Base-by-base conservation (phyloP, 805 yeast species). In the Kodamaea hsintzibuensis region DNA sequence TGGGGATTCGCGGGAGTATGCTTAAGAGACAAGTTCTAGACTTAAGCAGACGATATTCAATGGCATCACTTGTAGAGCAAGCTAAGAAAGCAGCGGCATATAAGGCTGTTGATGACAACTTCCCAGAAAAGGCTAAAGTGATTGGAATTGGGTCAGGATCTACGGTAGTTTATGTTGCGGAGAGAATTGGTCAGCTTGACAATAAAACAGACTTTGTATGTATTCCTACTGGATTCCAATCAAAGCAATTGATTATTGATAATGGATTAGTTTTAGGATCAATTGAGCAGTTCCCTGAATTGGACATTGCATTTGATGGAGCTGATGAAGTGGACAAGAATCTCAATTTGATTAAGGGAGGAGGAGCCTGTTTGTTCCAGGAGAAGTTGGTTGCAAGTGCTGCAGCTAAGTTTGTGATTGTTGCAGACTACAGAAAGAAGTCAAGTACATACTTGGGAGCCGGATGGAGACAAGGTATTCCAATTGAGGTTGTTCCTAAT, bases 121-220 rank as follows among this genome's bases (percentile, higher is more conserved):
- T 89, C 67, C 87, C 89, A 35, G 69, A 79, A 18, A 61, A 74
- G 39, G 90, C 91, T 59, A 84, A 80, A 62, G 87, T 90, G 13
- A 81, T 95, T 14, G 99, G 99, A 42, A 84, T 95, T 57, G 99
- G 99, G 10, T 90, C 97, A 19, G 99, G 99, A 1, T 88, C 96
- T 18, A 95, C 99, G 0, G 99, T 95, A 3, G 89, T 95, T n/a
- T 95, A 90, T 68, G 96, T 89, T 55, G 99, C 97, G 19, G 98
- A 95, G 70, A 80, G 98, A 64, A 81, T 95, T 53, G 96, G 96
- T 7, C 91, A 88, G 70, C 72, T 81, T 55, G 53, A 65, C 37
- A 73, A 79, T 60, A 82, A 86, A 64, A 62, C 67, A 22, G 68
- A 80, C 43, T 84, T 89, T 60, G 81, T 84, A 33, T 95, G 97